Evolutionary conservation across 1,284 basidiomycete genomes (phyloP).

Genomic region (Microbotryum violaceum): DNA sequence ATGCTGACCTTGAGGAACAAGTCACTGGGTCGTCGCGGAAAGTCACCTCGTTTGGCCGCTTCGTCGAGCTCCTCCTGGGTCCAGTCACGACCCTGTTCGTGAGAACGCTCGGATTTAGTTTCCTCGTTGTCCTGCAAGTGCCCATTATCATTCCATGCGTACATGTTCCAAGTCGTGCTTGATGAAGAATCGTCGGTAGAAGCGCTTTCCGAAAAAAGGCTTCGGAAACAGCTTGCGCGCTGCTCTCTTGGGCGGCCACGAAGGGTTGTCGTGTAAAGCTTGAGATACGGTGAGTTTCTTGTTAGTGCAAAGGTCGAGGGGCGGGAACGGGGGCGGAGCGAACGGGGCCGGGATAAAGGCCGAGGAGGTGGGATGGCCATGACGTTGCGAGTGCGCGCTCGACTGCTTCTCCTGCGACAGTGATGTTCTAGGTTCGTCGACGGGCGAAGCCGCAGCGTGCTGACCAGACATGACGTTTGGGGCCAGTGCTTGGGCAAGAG

Average conservation of each 20-base stretch:
- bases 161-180: slow-evolving; percentile 35
- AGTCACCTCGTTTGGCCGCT: slow-evolving; percentile 44
- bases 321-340: slow-evolving; percentile 1
- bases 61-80: slow-evolving; percentile 43
- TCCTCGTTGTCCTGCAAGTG: neutral
- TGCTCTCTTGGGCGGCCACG: slow-evolving; percentile 13
- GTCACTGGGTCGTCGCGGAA: slow-evolving; percentile 44
- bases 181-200: slow-evolving; percentile 34
- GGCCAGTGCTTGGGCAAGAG: too few species aligned
- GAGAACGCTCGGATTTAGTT: neutral
- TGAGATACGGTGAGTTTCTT: neutral
- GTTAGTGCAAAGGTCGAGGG: slow-evolving; percentile 3
- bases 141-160: neutral
- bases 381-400: too few species aligned
- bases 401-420: too few species aligned
- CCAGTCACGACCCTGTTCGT: slow-evolving; percentile 24
- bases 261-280: neutral
- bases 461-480: too few species aligned
- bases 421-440: too few species aligned
- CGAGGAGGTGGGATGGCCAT: too few species aligned
- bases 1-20: slow-evolving; percentile 45
- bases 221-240: slow-evolving; percentile 33
- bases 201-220: slow-evolving; percentile 29
- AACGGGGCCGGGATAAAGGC: neutral
- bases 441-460: too few species aligned